These are phyloP conservation scores for Hypoxylon crocopeplum DNA, from an alignment of 495 filamentous ascomycete genomes.

Conservation along the genomic window DNA sequence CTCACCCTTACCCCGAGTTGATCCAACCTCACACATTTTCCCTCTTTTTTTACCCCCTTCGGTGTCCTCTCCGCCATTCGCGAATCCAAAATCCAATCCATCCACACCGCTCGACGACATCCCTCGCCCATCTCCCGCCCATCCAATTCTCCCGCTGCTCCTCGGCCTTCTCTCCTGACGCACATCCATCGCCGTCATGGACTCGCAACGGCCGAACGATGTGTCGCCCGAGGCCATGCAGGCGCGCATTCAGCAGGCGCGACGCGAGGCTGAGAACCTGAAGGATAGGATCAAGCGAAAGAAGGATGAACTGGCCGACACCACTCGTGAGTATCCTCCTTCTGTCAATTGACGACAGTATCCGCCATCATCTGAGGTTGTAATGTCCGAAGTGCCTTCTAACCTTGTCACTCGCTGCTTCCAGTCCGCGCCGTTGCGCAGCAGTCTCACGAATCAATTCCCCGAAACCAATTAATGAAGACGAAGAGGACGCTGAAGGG, in stretches of 20 bases:
- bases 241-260: slow-evolving; percentile 88
- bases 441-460: slow-evolving; percentile 85
- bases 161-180: slow-evolving; percentile 33
- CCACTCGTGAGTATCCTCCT: slow-evolving; percentile 76
- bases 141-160: slow-evolving; percentile 35
- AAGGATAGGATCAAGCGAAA: slow-evolving; percentile 99
- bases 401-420: slow-evolving; percentile 15
- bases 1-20: slow-evolving; percentile 44
- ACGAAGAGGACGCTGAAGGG: slow-evolving; percentile 94
- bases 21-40: slow-evolving; percentile 46
- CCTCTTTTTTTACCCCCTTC: slow-evolving; percentile 39
- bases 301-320: slow-evolving; percentile 99
- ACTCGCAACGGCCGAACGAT: slow-evolving; percentile 60
- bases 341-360: slow-evolving; percentile 13
- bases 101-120: slow-evolving; percentile 38
- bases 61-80: slow-evolving; percentile 40
- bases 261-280: slow-evolving; percentile 95
- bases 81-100: slow-evolving; percentile 33
- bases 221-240: slow-evolving; percentile 69
- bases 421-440: slow-evolving; percentile 90
- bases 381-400: slow-evolving; percentile 17
- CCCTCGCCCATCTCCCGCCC: slow-evolving; percentile 26
- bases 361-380: not conserved
- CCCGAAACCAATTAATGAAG: slow-evolving; percentile 90
- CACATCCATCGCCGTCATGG: slow-evolving; percentile 49